Evolutionary conservation across 768 basidiomycete species (phyloP), one percentile per base, ranked within the genome.

Genomic region (Suillus hirtellus): DNA sequence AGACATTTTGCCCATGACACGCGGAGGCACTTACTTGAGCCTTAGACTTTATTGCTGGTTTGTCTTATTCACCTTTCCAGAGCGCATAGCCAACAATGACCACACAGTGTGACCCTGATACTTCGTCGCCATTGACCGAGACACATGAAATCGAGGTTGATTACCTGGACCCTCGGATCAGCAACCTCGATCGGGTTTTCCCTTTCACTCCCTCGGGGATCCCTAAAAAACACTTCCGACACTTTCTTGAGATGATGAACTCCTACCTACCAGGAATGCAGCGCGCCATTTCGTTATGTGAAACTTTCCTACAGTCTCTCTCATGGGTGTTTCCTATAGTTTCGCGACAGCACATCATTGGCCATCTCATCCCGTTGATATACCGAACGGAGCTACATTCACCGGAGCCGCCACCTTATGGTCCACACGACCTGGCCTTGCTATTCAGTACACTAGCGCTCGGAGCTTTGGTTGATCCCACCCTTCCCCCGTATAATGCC

Each of bases 321-420:
- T 80, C 82, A 17, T 84, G 82, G 82, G 81, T 82, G 78, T 80
- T 81, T 65, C 76, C 76, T 59, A 79, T 83, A 62, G 79, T 84
- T 31, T 80, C 81, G 55, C 79, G 81, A 11, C 77, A 78, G 53
- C 76, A 80, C 53, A 65, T 84, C 54, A 70, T 83, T 3, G 75
- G 77, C 50, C 79, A 80, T 60, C 75, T 84, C 46, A 80, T 84
- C 49, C 80, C 82, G 6, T 68, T 72, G n/a, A 70, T 84, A 35
- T 84, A 84, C 70, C 66, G 64, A 59, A 60, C 27, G 42, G 54
- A 27, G 15, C 59, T 73, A 0, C 27, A 5, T 19, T 42, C 24
- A 19, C 19, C 15, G 40, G 10, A 27, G 24, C 40, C 17, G 17
- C 27, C 56, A 11, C 17, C 2, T 27, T 82, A 81, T 70, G 80